Evolutionary conservation across 305 asterid genomes (phyloP), one percentile per base, ranked within the genome.

Genomic region (Plantago coronopus): DNA sequence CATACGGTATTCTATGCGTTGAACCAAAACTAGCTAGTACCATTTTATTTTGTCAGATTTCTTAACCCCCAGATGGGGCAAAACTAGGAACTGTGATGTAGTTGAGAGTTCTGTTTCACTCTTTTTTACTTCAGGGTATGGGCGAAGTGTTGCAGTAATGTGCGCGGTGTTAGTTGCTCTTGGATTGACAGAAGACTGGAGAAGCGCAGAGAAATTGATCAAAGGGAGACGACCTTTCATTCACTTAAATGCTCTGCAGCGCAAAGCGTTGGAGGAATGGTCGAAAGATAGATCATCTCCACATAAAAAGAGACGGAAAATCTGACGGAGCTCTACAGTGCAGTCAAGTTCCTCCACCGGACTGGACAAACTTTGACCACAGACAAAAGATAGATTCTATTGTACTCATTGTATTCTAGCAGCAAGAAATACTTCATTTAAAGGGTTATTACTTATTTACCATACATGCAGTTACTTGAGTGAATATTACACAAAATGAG

Each of bases 131-230:
- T 47, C 55, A 91, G 98, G 98, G 48, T 95, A 89, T 56, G 98
- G 98, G 53, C 78, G 98, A 74, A 91, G 98, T 69, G 95, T 91
- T 54, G 95, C 96, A 8, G 95, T 88, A 38, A 80, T 82, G 88
- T 88, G 98, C 17, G 96, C 96, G 3, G 72, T 91, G 63, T 68
- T 91, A 71, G 96, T 88, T 38, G 95, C 87, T 74, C 90, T 91
- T 46, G 95, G 98, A 18, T 65, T 86, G 18, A 86, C 95, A 48
- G 89, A 91, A 40, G 98, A 88, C 25, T 91, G 98, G 98, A 86
- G 84, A 74, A 72, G 48, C 54, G 96, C 95, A 1, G 98, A 88
- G 67, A 91, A 79, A 79, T 68, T 91, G 47, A 83, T 88, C 53
- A 72, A 74, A 73, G 83, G 73, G 58, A 86, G 69, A 54, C 76